Evolutionary conservation across 495 filamentous ascomycete species (phyloP).

Genomic region (Cercophora samala): DNA sequence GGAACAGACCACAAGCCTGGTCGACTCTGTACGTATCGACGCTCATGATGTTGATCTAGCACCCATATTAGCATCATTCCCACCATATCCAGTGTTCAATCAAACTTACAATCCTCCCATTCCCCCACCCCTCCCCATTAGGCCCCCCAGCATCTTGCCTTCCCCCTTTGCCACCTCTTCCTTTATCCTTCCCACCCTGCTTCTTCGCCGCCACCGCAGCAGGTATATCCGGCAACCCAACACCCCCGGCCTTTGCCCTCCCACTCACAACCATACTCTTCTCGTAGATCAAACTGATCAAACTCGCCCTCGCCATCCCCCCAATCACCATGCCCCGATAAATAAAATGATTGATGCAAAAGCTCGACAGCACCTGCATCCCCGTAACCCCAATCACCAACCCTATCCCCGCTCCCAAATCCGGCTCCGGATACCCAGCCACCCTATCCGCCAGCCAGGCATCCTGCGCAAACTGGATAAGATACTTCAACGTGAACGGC

Average conservation of each 20-base stretch:
- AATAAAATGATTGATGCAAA: conserved; percentile 76
- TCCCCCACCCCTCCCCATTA: conserved; percentile 80
- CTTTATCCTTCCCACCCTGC: conserved; percentile 36
- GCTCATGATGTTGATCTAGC: conserved; percentile 75
- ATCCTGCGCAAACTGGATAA: conserved; percentile 75
- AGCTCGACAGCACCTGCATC: conserved; percentile 71
- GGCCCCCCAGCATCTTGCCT: conserved; percentile 47
- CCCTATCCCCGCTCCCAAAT: conserved; percentile 65
- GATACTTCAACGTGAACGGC: conserved; percentile 67
- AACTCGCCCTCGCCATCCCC: conserved; percentile 67
- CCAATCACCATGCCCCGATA: conserved; percentile 79
- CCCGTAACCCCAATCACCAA: conserved; percentile 69
- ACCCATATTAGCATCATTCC: conserved; percentile 11
- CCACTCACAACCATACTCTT: conserved; percentile 80
- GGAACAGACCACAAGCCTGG: conserved; percentile 79
- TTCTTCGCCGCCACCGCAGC: conserved; percentile 38
- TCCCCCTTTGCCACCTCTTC: conserved; percentile 29
- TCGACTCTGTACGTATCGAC: conserved; percentile 90
- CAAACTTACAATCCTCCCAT: conserved; percentile 65
- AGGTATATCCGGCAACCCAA: conserved; percentile 35
- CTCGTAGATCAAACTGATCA: conserved; percentile 73
- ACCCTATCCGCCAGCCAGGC: conserved; percentile 62
- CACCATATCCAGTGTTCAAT: background rate
- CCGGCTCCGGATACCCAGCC: conserved; percentile 48
- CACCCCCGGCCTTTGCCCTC: conserved; percentile 67